These are phyloP conservation scores for Crithidia expoeki DNA, from an alignment of 208 protist species.

Conservation along the genomic window DNA sequence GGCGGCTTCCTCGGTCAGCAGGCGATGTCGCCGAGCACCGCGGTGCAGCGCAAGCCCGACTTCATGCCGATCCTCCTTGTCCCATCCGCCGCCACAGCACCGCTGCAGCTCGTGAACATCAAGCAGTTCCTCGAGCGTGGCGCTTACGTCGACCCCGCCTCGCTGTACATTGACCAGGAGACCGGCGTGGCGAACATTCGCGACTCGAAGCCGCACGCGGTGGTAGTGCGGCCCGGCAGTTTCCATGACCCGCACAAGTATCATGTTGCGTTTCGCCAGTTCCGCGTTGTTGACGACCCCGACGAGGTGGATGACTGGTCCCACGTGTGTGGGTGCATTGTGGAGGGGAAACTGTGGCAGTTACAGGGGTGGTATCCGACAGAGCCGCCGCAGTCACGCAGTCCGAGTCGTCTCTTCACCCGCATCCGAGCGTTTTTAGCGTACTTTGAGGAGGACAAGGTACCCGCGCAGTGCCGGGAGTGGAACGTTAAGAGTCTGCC, in stretches of 20 bases:
- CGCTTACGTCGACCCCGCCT: slow-evolving; percentile 76
- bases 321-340: slow-evolving; percentile 87
- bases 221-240: slow-evolving; percentile 72
- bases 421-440: slow-evolving; percentile 79
- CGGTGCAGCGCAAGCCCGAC: slow-evolving; percentile 59
- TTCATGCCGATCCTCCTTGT: slow-evolving; percentile 89
- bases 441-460: slow-evolving; percentile 90
- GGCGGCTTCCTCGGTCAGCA: slow-evolving; percentile 28
- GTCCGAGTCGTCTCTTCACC: slow-evolving; percentile 73
- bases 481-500: slow-evolving; percentile 81
- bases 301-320: slow-evolving; percentile 74
- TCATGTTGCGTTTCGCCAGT: slow-evolving; percentile 66
- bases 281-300: slow-evolving; percentile 83
- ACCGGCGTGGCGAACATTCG: slow-evolving; percentile 70
- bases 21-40: slow-evolving; percentile 48
- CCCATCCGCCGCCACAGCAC: slow-evolving; percentile 63
- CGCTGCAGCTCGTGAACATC: slow-evolving; percentile 87
- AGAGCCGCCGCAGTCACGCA: slow-evolving; percentile 29
- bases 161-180: slow-evolving; percentile 70
- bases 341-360: slow-evolving; percentile 82
- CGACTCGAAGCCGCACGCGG: slow-evolving; percentile 70
- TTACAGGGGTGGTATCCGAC: slow-evolving; percentile 72
- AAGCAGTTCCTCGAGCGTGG: slow-evolving; percentile 79
- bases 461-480: slow-evolving; percentile 68
- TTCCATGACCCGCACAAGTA: slow-evolving; percentile 78